These are phyloP conservation scores for Pythium phragmiticola DNA, from an alignment of 352 stramenopile species.

Conservation along the genomic window DNA sequence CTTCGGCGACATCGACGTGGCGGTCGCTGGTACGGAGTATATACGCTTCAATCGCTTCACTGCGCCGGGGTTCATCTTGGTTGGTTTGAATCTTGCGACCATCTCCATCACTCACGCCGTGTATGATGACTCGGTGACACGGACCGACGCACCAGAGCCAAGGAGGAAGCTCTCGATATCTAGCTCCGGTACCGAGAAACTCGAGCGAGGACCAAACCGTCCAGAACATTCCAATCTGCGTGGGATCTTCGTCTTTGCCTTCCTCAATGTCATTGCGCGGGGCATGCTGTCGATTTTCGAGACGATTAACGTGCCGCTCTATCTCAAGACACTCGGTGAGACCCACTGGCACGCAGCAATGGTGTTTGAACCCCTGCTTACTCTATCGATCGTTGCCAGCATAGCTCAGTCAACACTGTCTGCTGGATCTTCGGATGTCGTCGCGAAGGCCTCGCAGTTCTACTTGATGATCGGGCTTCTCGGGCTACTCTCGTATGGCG, in stretches of 20 bases:
- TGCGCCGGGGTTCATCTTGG: slow-evolving; percentile 51
- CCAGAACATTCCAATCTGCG: too few relatives aligned
- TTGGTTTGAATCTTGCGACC: slow-evolving; percentile 43
- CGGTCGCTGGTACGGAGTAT: slow-evolving; percentile 30
- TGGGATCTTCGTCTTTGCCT: slow-evolving; percentile 54
- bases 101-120: slow-evolving; percentile 45
- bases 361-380: not conserved
- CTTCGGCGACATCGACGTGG: slow-evolving; percentile 41
- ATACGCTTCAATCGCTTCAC: slow-evolving; percentile 65
- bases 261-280: slow-evolving; percentile 59
- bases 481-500: slow-evolving; percentile 42
- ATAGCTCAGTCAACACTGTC: not conserved
- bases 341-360: slow-evolving; percentile 29
- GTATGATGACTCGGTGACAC: slow-evolving; percentile 48
- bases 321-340: slow-evolving; percentile 40
- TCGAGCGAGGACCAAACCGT: too few relatives aligned
- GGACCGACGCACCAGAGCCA: slow-evolving; percentile 32
- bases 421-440: slow-evolving; percentile 13
- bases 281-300: slow-evolving; percentile 72
- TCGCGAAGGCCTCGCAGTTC: slow-evolving; percentile 40
- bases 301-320: slow-evolving; percentile 68
- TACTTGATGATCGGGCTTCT: slow-evolving; percentile 56
- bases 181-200: not conserved
- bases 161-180: not conserved
- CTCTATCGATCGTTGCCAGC: not conserved